Evolutionary conservation across 2,329 filamentous ascomycete species (phyloP).

Genomic region (Hypocreales sp.): DNA sequence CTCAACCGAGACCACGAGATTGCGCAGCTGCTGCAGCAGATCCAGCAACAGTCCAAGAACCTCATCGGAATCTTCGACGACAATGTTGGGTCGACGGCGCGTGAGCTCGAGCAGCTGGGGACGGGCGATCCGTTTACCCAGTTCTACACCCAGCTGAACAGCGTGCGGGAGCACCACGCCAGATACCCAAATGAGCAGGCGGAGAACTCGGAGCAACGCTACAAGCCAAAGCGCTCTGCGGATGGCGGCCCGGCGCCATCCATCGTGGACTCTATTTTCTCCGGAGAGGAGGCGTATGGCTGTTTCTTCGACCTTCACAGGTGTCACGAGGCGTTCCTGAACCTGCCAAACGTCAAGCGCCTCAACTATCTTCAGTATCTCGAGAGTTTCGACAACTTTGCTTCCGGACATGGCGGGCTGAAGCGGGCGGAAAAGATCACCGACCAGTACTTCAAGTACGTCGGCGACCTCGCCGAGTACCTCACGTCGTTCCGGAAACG

Average conservation of each 20-base stretch:
- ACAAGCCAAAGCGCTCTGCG: conserved; percentile 52
- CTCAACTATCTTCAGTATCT: conserved; percentile 87
- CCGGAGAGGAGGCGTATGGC: conserved; percentile 86
- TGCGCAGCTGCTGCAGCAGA: conserved; percentile 69
- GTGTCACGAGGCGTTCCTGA: conserved; percentile 78
- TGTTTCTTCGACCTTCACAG: conserved; percentile 80
- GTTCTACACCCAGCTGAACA: conserved; percentile 73
- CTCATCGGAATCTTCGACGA: conserved; percentile 77
- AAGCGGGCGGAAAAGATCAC: conserved; percentile 76
- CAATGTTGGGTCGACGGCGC: conserved; percentile 51
- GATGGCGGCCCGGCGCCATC: conserved; percentile 48
- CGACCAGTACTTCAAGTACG: conserved; percentile 83
- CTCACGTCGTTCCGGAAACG: conserved; percentile 78
- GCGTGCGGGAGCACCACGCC: conserved; percentile 76
- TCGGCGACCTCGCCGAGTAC: conserved; percentile 66
- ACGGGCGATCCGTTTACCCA: conserved; percentile 78
- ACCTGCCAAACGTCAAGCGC: conserved; percentile 73
- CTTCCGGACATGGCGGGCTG: conserved; percentile 54
- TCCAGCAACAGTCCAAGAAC: conserved; percentile 70
- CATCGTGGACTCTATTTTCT: conserved; percentile 82
- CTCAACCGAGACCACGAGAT: conserved; percentile 88
- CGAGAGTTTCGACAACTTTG: conserved; percentile 78
- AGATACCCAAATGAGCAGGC: conserved; percentile 89
- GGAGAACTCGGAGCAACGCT: conserved; percentile 87
- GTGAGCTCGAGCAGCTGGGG: conserved; percentile 72